Base-by-base conservation (phyloP, 495 filamentous ascomycete genomes). In the Neurospora pannonica region DNA sequence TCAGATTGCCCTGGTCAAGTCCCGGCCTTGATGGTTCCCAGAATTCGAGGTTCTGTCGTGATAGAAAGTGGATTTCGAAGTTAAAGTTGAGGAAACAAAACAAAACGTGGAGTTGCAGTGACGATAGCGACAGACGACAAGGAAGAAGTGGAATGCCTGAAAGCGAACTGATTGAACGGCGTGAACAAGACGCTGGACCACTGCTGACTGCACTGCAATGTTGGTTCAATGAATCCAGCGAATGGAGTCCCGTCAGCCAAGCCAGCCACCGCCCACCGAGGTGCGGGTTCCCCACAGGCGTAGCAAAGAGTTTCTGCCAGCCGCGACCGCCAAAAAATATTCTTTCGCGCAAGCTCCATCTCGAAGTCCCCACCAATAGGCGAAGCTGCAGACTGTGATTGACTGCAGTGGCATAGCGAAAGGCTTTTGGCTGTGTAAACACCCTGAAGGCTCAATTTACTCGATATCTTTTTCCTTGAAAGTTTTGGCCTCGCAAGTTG, bases 281-380 rank as follows among this genome's bases (percentile, higher is more conserved):
- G 54, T 62, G 15, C 54, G 24, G 19, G 38, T 71, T 73, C 74
- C 76, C 75, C 76, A 78, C 78, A 73, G 21, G 24, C 21, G 3
- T 34, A 34, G 13, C 28, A 34, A 38, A 40, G 48, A 42, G 46
- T 42, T 42, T 79, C 71, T 81, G 81, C 81, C 81, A 8, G 3
- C 5, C 4, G 40, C 73, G 70, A 80, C 81, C 81, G 81, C 81
- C 81, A 82, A 82, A 82, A 82, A 81, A 81, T 78, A 80, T 81
- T 82, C 78, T 79, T 60, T 73, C 54, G 19, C 67, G 43, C 28
- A 24, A 75, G 73, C 73, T 75, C 42, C 37, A 54, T 76, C 77
- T 75, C 71, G 74, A 77, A 78, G 70, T 76, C 76, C 78, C 80
- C 78, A 73, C 78, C 78, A 79, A 79, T 76, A 71, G 48, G 71